phyloP scores from a whole-genome alignment of 164 flowering plant genomes.

The Macadamia integrifolia region DNA sequence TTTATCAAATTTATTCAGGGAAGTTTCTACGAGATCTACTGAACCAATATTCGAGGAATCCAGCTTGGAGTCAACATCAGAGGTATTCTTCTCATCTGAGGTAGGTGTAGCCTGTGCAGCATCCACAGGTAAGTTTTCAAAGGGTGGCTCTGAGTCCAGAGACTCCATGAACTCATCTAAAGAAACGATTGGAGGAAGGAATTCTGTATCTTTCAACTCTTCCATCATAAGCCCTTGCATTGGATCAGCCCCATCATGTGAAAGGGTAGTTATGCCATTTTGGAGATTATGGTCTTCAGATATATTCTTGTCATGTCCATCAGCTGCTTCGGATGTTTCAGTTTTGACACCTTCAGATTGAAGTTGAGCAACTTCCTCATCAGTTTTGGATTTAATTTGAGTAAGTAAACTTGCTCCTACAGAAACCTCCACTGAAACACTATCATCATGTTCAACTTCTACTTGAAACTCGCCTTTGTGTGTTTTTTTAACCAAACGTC shows the following conservation, averaged over 20 bases:
- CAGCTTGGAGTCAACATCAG: constrained; percentile 23
- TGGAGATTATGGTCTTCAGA: constrained; percentile 19
- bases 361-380: constrained; percentile 4
- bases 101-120: constrained; percentile 22
- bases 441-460: constrained; percentile 67
- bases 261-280: constrained; percentile 36
- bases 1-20: constrained; percentile 22
- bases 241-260: constrained; percentile 57
- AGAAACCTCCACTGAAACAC: constrained; percentile 61
- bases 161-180: constrained; percentile 96
- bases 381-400: constrained; percentile 19
- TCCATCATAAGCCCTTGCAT: constrained; percentile 79
- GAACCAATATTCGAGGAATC: constrained; percentile 29
- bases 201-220: constrained; percentile 68
- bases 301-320: constrained; percentile 21
- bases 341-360: not conserved
- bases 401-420: constrained; percentile 36
- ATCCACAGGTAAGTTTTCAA: constrained; percentile 52
- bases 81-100: constrained; percentile 30
- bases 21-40: constrained; percentile 17
- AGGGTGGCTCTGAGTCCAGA: constrained; percentile 79
- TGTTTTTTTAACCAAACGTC: constrained; percentile 90
- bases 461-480: constrained; percentile 97
- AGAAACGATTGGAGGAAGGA: constrained; percentile 93
- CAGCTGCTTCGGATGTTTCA: constrained; percentile 8